phyloP scores from a whole-genome alignment of 768 basidiomycete genomes.

The Mycena indigotica region DNA sequence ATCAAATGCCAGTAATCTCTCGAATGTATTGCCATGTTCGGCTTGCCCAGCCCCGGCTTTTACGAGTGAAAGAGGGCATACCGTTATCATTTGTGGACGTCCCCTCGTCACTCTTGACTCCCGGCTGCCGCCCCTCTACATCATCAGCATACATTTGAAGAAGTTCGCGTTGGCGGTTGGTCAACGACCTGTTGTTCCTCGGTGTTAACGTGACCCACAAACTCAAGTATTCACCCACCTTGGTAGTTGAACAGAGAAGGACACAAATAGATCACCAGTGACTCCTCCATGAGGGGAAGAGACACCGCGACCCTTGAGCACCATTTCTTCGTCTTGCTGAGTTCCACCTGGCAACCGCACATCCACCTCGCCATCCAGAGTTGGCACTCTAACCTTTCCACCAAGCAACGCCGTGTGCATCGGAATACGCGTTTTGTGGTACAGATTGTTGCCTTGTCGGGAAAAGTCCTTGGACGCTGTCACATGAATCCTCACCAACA shows the following conservation, averaged over 20 bases:
- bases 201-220: constrained; percentile 12
- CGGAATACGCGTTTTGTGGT: constrained; percentile 88
- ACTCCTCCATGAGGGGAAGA: constrained; percentile 57
- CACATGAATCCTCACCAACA: constrained; percentile 85
- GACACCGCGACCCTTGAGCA: constrained; percentile 86
- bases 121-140: constrained; percentile 65
- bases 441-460: constrained; percentile 88
- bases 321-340: constrained; percentile 97
- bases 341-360: constrained; percentile 91
- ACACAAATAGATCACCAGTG: constrained; percentile 86
- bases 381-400: constrained; percentile 88
- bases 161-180: constrained; percentile 81
- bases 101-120: constrained; percentile 27
- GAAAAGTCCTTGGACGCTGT: constrained; percentile 81
- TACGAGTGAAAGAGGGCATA: constrained; percentile 72
- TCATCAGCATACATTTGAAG: constrained; percentile 91
- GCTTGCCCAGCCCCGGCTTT: constrained; percentile 68
- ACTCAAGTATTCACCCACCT: constrained; percentile 57
- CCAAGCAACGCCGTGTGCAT: constrained; percentile 92
- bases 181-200: constrained; percentile 65
- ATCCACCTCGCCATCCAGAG: constrained; percentile 93
- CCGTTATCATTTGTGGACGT: constrained; percentile 57
- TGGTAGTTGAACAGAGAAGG: constrained; percentile 85
- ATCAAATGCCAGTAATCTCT: constrained; percentile 71
- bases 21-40: constrained; percentile 68